A percentile compares a stretch with the other conserved stretches of the same genome.
These are phyloP conservation scores for Chlamydomonas eustigma DNA, from an alignment of 139 green algal species.

Conservation along the genomic window DNA sequence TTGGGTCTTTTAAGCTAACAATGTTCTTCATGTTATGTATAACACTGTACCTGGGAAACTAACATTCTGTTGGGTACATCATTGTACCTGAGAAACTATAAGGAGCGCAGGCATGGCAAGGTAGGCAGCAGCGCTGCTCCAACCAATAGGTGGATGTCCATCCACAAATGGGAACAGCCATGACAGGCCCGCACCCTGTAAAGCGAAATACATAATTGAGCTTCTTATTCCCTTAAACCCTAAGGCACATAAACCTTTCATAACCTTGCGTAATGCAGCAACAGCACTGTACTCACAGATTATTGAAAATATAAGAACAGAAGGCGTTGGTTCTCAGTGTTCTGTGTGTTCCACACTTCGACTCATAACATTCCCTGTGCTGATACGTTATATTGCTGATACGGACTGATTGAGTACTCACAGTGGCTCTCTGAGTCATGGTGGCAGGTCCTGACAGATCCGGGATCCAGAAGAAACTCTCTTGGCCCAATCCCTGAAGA, in stretches of 20 bases:
- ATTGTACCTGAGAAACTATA: slow-evolving; percentile 32
- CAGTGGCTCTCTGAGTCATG: slow-evolving; percentile 25
- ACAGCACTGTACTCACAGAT: background rate
- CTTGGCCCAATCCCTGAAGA: slow-evolving; percentile 44
- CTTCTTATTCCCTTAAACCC: slow-evolving; percentile 13
- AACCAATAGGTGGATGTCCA: slow-evolving; percentile 87
- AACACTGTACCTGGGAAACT: too few species aligned
- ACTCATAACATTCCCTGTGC: too few species aligned
- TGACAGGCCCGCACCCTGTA: slow-evolving; percentile 36
- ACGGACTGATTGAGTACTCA: too few species aligned
- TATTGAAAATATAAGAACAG: too few species aligned
- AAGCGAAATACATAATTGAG: background rate
- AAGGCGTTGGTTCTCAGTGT: too few species aligned
- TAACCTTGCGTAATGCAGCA: background rate
- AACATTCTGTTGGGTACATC: too few species aligned
- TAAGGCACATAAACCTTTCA: slow-evolving; percentile 1
- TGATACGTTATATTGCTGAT: too few species aligned
- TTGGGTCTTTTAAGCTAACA: too few species aligned
- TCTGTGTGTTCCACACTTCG: too few species aligned
- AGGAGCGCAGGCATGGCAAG: slow-evolving; percentile 90
- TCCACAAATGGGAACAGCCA: slow-evolving; percentile 87
- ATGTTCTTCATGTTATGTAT: too few species aligned
- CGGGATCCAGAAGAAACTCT: slow-evolving; percentile 87
- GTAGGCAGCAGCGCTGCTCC: slow-evolving; percentile 78
- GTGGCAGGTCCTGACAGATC: slow-evolving; percentile 66